Conservation (phyloP, 2,329 filamentous ascomycete genomes). For the Colletotrichum agaves region DNA sequence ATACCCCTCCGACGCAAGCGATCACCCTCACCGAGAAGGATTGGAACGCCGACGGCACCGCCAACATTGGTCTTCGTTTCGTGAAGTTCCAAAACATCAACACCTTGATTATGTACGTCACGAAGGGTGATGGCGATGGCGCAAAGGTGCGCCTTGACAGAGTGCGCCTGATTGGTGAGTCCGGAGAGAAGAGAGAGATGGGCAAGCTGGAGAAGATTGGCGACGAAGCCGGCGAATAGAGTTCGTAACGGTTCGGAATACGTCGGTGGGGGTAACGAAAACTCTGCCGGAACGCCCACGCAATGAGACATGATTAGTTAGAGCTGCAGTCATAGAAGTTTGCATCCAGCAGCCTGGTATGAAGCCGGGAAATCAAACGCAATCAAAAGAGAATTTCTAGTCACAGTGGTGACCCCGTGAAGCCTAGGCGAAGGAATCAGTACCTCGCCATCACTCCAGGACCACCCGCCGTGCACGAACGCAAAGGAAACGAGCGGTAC, state of each 20-base stretch:
- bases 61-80: slow-evolving; percentile 79
- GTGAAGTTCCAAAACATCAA: slow-evolving; percentile 98
- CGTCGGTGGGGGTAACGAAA: slow-evolving; percentile 5
- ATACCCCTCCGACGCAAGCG: slow-evolving; percentile 81
- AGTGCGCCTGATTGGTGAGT: slow-evolving; percentile 84
- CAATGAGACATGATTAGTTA: slow-evolving; percentile 36
- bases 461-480: too few relatives aligned
- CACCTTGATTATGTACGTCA: slow-evolving; percentile 87
- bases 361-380: slow-evolving; percentile 14
- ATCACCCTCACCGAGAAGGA: slow-evolving; percentile 79
- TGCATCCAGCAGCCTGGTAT: background rate
- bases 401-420: too few relatives aligned
- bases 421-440: too few relatives aligned
- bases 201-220: slow-evolving; percentile 96
- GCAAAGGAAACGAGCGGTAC: too few relatives aligned
- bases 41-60: slow-evolving; percentile 85
- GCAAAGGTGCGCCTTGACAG: slow-evolving; percentile 89
- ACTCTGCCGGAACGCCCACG: slow-evolving; percentile 13
- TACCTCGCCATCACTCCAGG: too few relatives aligned
- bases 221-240: slow-evolving; percentile 73
- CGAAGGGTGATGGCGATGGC: slow-evolving; percentile 82
- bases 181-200: slow-evolving; percentile 90
- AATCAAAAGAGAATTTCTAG: background rate
- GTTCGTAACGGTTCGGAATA: background rate
- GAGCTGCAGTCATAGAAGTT: slow-evolving; percentile 31